phyloP scores from a whole-genome alignment of 768 basidiomycete species.

The Macrolepiota albuminosa region DNA sequence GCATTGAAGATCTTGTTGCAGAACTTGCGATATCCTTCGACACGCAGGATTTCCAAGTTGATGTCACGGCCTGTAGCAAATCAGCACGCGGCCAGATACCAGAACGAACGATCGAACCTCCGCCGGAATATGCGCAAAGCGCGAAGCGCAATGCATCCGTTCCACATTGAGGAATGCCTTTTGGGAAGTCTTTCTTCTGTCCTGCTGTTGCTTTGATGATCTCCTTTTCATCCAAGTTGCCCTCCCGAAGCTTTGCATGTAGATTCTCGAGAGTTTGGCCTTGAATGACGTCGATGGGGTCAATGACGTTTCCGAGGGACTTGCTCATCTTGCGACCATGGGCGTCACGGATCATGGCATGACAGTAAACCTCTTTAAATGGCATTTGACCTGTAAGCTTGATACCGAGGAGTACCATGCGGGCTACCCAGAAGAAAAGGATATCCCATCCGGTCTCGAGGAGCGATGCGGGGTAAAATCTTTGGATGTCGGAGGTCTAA shows the following conservation, averaged over 20 bases:
- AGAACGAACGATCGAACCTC: constrained; percentile 43
- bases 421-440: constrained; percentile 99
- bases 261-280: constrained; percentile 76
- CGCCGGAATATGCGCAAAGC: constrained; percentile 88
- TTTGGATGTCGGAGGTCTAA: constrained; percentile 71
- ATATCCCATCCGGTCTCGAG: constrained; percentile 99
- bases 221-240: constrained; percentile 93
- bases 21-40: constrained; percentile 98
- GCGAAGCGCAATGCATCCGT: constrained; percentile 96
- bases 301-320: constrained; percentile 95
- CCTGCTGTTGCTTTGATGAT: constrained; percentile 86
- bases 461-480: constrained; percentile 86
- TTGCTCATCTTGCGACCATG: constrained; percentile 99
- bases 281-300: constrained; percentile 92
- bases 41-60: constrained; percentile 91
- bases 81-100: background rate
- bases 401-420: constrained; percentile 93
- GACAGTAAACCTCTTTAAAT: constrained; percentile 93
- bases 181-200: constrained; percentile 99
- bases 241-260: constrained; percentile 81
- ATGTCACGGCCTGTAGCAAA: constrained; percentile 78
- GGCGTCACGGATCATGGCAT: constrained; percentile 98
- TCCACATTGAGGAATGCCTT: constrained; percentile 98
- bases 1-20: constrained; percentile 99
- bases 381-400: constrained; percentile 88